phyloP scores from a whole-genome alignment of 2,329 filamentous ascomycete genomes.

The Fusarium longipes region DNA sequence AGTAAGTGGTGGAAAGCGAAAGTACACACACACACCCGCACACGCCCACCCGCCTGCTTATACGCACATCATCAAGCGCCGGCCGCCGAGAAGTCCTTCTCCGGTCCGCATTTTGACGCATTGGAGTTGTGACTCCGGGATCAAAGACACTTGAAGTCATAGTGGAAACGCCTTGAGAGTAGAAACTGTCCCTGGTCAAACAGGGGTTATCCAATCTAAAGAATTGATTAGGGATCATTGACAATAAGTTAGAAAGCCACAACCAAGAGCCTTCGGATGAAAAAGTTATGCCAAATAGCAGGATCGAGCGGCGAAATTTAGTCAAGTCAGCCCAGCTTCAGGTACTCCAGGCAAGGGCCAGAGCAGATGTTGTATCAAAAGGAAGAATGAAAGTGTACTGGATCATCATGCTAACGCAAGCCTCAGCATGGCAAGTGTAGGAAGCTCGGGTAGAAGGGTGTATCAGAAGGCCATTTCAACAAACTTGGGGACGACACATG shows the following conservation, averaged over 20 bases:
- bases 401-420: slow-evolving; percentile 56
- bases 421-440: slow-evolving; percentile 22
- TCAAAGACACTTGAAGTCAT: slow-evolving; percentile 24
- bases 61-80: slow-evolving; percentile 47
- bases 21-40: slow-evolving; percentile 41
- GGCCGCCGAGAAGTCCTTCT: slow-evolving; percentile 39
- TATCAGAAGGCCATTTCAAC: slow-evolving; percentile 57
- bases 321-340: slow-evolving; percentile 33
- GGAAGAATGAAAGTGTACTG: slow-evolving; percentile 56
- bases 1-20: slow-evolving; percentile 36
- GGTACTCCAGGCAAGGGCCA: slow-evolving; percentile 37
- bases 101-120: slow-evolving; percentile 36
- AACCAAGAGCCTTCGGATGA: slow-evolving; percentile 15
- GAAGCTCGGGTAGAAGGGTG: slow-evolving; percentile 48
- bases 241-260: slow-evolving; percentile 25
- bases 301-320: slow-evolving; percentile 21
- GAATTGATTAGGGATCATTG: slow-evolving; percentile 16
- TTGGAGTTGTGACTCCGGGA: slow-evolving; percentile 17
- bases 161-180: slow-evolving; percentile 23
- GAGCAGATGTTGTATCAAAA: slow-evolving; percentile 45
- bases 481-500: slow-evolving; percentile 30
- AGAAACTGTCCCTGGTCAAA: slow-evolving; percentile 22
- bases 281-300: slow-evolving; percentile 10
- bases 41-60: slow-evolving; percentile 44
- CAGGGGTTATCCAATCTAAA: slow-evolving; percentile 30